Percentiles rank a stretch among this genome's conserved stretches.
Conservation (phyloP, 257 asterid species). For the Solanum ossicruentum region DNA sequence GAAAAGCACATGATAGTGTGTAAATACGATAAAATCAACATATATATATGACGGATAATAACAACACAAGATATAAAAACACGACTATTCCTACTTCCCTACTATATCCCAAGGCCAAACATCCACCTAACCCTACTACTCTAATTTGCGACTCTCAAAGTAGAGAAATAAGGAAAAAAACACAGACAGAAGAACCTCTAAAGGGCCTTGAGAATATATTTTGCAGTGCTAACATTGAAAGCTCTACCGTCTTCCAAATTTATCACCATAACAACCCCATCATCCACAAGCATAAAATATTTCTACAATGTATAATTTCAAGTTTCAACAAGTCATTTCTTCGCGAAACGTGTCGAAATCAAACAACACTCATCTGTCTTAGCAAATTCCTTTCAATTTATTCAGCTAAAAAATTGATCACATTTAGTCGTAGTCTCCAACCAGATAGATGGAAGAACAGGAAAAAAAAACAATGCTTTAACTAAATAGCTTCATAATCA, state of each 20-base stretch:
- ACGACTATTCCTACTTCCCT: too few relatives aligned
- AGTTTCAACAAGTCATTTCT: not conserved
- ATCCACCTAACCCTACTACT: too few relatives aligned
- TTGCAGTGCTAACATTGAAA: constrained; percentile 87
- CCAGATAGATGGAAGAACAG: not conserved
- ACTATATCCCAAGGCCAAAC: too few relatives aligned
- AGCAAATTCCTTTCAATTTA: not conserved
- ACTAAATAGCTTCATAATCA: not conserved
- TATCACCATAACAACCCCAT: constrained; percentile 72
- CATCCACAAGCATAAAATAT: constrained; percentile 46
- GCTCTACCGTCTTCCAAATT: constrained; percentile 96
- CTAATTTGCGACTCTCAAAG: not conserved
- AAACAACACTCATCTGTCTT: not conserved
- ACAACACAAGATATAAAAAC: too few relatives aligned
- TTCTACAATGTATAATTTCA: not conserved
- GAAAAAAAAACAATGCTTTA: not conserved
- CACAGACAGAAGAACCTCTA: not conserved
- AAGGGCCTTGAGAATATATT: constrained; percentile 66
- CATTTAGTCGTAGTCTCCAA: not conserved
- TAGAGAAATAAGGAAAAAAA: not conserved
- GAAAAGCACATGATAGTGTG: too few relatives aligned
- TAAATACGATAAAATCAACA: too few relatives aligned
- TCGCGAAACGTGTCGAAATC: not conserved
- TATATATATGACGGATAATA: too few relatives aligned
- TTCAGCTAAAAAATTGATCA: not conserved